A percentile compares a stretch with the other conserved stretches of the same genome.
Evolutionary conservation across 331 rosid genomes (phyloP).

Genomic region (Pyracantha coccinea): DNA sequence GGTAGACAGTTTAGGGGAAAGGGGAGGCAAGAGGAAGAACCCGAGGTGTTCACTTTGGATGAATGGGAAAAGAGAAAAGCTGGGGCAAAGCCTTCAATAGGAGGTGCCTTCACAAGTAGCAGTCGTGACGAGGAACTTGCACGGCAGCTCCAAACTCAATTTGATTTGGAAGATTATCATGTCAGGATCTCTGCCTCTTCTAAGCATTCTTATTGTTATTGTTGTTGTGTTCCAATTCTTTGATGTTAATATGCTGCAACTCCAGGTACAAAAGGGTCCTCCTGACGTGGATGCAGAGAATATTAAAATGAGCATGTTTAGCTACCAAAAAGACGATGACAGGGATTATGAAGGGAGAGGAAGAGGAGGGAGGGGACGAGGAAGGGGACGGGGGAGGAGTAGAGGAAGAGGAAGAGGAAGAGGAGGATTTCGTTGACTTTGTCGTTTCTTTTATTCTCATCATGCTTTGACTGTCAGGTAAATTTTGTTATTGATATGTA

Average conservation of each 20-base stretch:
- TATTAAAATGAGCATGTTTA: slow-evolving; percentile 77
- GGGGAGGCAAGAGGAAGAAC: slow-evolving; percentile 53
- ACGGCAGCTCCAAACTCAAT: slow-evolving; percentile 67
- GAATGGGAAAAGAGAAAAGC: slow-evolving; percentile 63
- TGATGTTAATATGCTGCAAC: slow-evolving; percentile 9
- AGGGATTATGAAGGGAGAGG: slow-evolving; percentile 15
- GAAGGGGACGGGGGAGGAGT: slow-evolving; percentile 16
- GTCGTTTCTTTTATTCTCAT: too few species aligned
- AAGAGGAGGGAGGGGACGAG: slow-evolving; percentile 33
- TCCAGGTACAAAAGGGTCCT: slow-evolving; percentile 36
- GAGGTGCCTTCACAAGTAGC: slow-evolving; percentile 12
- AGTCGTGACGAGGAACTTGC: slow-evolving; percentile 73
- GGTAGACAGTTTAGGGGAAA: slow-evolving; percentile 49
- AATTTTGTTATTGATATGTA: not conserved
- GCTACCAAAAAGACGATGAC: slow-evolving; percentile 38
- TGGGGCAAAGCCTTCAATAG: slow-evolving; percentile 26
- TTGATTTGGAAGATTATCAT: slow-evolving; percentile 51
- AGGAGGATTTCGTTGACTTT: slow-evolving; percentile 4
- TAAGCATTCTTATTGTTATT: not conserved
- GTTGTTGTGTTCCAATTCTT: not conserved
- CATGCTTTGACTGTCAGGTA: not conserved
- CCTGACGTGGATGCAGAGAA: slow-evolving; percentile 39
- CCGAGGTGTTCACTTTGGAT: slow-evolving; percentile 44
- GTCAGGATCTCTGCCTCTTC: slow-evolving; percentile 28
- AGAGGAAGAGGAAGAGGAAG: slow-evolving; percentile 22